Conservation (phyloP, 495 filamentous ascomycete genomes). For the Parathielavia hyrcaniae region DNA sequence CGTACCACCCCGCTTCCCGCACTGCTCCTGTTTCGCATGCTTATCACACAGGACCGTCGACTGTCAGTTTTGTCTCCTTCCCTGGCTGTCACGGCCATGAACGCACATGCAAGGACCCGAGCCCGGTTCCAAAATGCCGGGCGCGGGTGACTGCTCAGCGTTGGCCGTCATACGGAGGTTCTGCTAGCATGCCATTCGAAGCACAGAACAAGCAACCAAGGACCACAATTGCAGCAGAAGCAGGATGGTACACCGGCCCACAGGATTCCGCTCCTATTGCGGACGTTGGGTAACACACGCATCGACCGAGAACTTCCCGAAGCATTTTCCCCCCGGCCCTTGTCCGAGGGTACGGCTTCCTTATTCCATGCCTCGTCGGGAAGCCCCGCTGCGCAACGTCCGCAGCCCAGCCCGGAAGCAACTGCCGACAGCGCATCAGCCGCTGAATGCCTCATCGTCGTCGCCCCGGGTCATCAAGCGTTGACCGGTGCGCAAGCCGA, state of each 20-base stretch:
- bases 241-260: neutral
- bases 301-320: conserved; percentile 1
- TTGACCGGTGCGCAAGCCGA: neutral
- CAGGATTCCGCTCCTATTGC: neutral
- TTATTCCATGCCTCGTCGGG: conserved; percentile 10
- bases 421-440: conserved; percentile 6
- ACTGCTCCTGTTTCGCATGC: neutral
- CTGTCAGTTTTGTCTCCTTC: neutral
- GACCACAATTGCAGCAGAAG: neutral
- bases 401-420: neutral
- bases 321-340: neutral
- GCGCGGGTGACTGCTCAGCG: conserved; percentile 13
- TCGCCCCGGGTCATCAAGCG: neutral
- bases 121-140: conserved; percentile 12
- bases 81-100: neutral
- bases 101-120: conserved; percentile 13
- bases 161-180: neutral
- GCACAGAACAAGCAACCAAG: no score
- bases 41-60: conserved; percentile 8
- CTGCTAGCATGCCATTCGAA: neutral
- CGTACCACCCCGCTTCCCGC: neutral
- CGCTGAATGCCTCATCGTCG: neutral
- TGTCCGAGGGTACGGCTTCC: neutral
- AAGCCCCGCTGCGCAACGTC: conserved; percentile 14
- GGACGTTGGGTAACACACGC: conserved; percentile 9